Evolutionary conservation across 2,329 filamentous ascomycete genomes (phyloP), one percentile per base, ranked within the genome.

Genomic region (Xylariales sp.): DNA sequence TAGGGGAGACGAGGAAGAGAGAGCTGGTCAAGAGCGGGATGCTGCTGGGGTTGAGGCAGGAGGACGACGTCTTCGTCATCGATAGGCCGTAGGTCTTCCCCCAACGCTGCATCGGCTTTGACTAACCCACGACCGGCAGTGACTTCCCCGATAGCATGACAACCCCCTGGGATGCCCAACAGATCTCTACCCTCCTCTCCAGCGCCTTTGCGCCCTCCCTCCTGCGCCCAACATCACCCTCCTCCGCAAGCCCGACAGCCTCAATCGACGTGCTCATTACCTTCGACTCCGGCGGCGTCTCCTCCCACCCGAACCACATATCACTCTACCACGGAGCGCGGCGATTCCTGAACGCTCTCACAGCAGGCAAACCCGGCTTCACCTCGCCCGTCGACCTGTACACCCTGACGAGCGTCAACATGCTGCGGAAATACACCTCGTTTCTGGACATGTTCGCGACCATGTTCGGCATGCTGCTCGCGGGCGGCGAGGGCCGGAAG

Each of bases 141-240:
- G 76, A 86, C 55, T 95, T 97, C 61, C 88, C 82, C 42, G 93
- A 98, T 66, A 90, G 88, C 46, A 96, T 96, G 87, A 85, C 79
- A 3, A 71, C 71, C 22, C 76, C 71, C 34, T 97, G 91, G 91
- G 76, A 88, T 51, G 70, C 82, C 41, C 68, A 70, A 38, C 77
- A 82, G 40, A 82, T 97, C 48, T 74, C 86, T 16, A 68, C 71
- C 38, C 76, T 94, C 34, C 76, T 96, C 29, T 75, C 76, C 46
- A 74, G 75, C 22, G 80, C 84, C 18, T 95, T 95, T 62, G 84
- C 83, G 3, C 85, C 88, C 1, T 74, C 80, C 21, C 68, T 81
- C 40, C 32, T 36, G 5, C 39, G 32, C n/a, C 39, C 39, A n/a
- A 42, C 31, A 22, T 42, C 39, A 15, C 25, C 56, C 37, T 57